Base-by-base conservation (phyloP, 441 rosid species). In the Rhodomyrtus psidioides region DNA sequence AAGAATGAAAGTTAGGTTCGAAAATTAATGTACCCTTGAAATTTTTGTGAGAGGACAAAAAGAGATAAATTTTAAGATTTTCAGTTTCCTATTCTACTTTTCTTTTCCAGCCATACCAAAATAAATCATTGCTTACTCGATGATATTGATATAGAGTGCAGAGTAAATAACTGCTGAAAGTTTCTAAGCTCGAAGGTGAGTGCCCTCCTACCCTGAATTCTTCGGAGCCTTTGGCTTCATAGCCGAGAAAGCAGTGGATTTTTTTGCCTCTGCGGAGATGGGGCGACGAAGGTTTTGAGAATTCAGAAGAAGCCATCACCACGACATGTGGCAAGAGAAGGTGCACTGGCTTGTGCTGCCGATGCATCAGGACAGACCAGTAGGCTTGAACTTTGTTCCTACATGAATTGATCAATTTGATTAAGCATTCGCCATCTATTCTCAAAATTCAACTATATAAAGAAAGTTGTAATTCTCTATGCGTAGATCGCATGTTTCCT, bases 151-250 rank as follows among this genome's bases (percentile, higher is more conserved):
- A 19, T 17, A 7, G 12, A 19, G 4, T 3, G 12, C 1, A 4
- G 2, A 34, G 4, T 0, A 9, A 0, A 30, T 62, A 17, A 62
- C 3, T 4, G 2, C 0, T 1, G 0, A 34, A 34, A 34, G 7
- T 1, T 15, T 28, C 3, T 4, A 7, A 60, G 1, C 9, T 3
- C 57, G 4, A 19, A 2, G 10, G 0, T 7, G 57, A 55, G 24
- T 55, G 24, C 24, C 7, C 57, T 23, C 14, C 0, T 2, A 34
- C 19, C 12, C 0, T 0, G 1, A 65, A 6, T 65, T 65, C 12
- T 13, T 34, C 0, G 0, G 0, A 17, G 2, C 7, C 0, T 30
- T 0, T 0, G 0, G 0, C 9, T 9, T 7, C 15, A 19, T 3
- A 30, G 12, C 23, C 12, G 2, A 65, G 0, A 65, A 62, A 30